Base-by-base conservation (phyloP, 78 protist genomes). In the Isochrysis galbana region DNA sequence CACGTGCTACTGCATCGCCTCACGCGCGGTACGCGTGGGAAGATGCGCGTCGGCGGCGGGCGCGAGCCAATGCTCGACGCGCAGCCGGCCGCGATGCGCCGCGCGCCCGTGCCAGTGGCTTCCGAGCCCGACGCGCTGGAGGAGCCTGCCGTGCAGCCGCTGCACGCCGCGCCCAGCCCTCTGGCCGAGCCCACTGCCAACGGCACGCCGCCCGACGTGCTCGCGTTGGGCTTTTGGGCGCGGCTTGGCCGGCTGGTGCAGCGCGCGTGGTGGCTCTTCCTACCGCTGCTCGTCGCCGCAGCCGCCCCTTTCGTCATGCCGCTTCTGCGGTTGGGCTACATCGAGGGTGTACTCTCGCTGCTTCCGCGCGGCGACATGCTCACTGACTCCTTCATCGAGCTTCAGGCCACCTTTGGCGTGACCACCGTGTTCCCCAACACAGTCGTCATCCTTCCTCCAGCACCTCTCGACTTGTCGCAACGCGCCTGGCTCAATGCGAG, bases 211-310 rank as follows among this genome's bases (percentile, higher is more conserved):
- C 10, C 10, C n/a, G 7, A 23, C 72, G 32, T 26, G 38, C 26
- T 19, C 38, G 72, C 7, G 55, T 32, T 48, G 48, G 48, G 87
- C 55, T 25, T 90, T 7, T 90, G 93, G 93, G 39, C 51, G 87
- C 39, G 67, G 72, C 21, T 90, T 2, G 87, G 82, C 36, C 1
- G 38, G 11, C 26, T 69, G 70, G 1, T 87, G 32, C 42, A n/a
- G 83, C n/a, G 45, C 2, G 45, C 14, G 39, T 82, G 55, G 32
- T 48, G 5, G 70, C 34, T 38, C 78, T 17, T 80, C 90, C 32
- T 80, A 19, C 11, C 41, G 23, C 42, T 55, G 32, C 5, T 77
- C 41, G 90, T 29, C 39, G 51, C 38, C 51, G 90, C 82, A n/a
- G 90, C n/a, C n/a, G 78, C 36, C 45, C 21, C 78, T 11, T 32